phyloP scores from a whole-genome alignment of 345 rosid genomes.

The Populus deltoides region DNA sequence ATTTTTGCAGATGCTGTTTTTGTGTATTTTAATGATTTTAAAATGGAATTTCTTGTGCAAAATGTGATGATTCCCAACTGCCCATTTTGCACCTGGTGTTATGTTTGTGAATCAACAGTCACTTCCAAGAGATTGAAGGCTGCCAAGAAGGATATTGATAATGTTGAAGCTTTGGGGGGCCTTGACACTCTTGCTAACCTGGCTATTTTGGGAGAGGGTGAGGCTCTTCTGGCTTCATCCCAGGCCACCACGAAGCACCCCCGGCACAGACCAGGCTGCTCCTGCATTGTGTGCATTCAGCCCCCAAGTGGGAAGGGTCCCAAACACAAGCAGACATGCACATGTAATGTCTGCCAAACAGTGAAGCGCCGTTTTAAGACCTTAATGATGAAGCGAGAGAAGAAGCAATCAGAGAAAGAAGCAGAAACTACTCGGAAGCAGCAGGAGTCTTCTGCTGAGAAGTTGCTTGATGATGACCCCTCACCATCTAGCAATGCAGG shows the following conservation, averaged over 20 bases:
- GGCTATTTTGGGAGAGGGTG: constrained; percentile 63
- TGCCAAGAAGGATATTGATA: constrained; percentile 42
- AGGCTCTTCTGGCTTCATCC: constrained; percentile 43
- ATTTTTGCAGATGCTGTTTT: neutral
- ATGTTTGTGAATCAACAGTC: constrained; percentile 29
- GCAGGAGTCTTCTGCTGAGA: constrained; percentile 37
- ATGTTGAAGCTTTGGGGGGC: constrained; percentile 55
- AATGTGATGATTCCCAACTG: constrained; percentile 9
- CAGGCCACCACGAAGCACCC: constrained; percentile 87
- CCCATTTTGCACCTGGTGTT: constrained; percentile 6
- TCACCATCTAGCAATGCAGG: constrained; percentile 28
- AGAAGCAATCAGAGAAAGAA: constrained; percentile 62
- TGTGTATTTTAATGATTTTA: constrained; percentile 5
- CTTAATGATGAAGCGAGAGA: constrained; percentile 61
- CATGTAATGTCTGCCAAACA: constrained; percentile 67
- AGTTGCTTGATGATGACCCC: constrained; percentile 40
- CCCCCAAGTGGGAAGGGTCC: constrained; percentile 92
- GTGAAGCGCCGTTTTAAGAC: constrained; percentile 80
- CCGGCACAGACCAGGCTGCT: constrained; percentile 85
- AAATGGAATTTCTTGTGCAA: constrained; percentile 1
- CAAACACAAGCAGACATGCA: constrained; percentile 76
- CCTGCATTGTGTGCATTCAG: constrained; percentile 91
- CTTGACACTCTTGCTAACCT: constrained; percentile 64
- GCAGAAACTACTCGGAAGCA: constrained; percentile 49
- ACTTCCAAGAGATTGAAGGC: constrained; percentile 53